Conservation (phyloP, 116 monocot species). For the Zostera marina region DNA sequence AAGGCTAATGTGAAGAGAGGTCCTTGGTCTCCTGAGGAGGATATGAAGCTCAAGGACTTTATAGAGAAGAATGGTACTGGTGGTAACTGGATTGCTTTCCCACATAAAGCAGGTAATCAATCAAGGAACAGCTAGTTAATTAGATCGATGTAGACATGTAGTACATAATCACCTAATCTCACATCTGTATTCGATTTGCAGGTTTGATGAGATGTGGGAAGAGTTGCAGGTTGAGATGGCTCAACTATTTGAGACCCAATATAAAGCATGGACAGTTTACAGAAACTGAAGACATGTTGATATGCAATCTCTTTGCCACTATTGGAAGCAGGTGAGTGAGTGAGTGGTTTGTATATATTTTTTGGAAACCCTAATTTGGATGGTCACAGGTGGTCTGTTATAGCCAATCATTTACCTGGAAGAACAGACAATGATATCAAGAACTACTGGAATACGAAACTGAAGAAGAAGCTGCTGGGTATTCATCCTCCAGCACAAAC, state of each 20-base stretch:
- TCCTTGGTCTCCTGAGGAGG: slow-evolving; percentile 13
- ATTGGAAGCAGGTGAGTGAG: slow-evolving; percentile 50
- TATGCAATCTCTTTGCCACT: slow-evolving; percentile 35
- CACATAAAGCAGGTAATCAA: slow-evolving; percentile 8
- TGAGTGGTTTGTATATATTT: background rate
- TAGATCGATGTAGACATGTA: too few species aligned
- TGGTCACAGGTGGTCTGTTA: slow-evolving; percentile 79
- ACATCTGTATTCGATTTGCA: slow-evolving; percentile 7
- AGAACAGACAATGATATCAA: slow-evolving; percentile 79
- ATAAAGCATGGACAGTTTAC: slow-evolving; percentile 71
- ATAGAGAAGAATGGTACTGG: slow-evolving; percentile 6
- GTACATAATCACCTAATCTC: too few species aligned
- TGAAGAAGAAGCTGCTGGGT: slow-evolving; percentile 67
- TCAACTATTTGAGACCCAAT: slow-evolving; percentile 65
- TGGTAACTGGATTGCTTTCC: slow-evolving; percentile 13
- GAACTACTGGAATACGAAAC: slow-evolving; percentile 85
- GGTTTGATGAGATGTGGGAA: slow-evolving; percentile 75
- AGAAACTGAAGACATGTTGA: slow-evolving; percentile 46
- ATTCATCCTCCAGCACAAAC: slow-evolving; percentile 17
- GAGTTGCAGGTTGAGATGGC: slow-evolving; percentile 75
- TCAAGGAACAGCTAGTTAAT: too few species aligned
- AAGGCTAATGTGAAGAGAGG: slow-evolving; percentile 12
- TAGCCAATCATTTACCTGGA: slow-evolving; percentile 50
- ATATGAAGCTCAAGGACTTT: slow-evolving; percentile 8
- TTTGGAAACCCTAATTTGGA: background rate